A percentile compares a stretch with the other conserved stretches of the same genome.
phyloP scores from a whole-genome alignment of 2,329 filamentous ascomycete species.

The Trichoderma afroharzianum region DNA sequence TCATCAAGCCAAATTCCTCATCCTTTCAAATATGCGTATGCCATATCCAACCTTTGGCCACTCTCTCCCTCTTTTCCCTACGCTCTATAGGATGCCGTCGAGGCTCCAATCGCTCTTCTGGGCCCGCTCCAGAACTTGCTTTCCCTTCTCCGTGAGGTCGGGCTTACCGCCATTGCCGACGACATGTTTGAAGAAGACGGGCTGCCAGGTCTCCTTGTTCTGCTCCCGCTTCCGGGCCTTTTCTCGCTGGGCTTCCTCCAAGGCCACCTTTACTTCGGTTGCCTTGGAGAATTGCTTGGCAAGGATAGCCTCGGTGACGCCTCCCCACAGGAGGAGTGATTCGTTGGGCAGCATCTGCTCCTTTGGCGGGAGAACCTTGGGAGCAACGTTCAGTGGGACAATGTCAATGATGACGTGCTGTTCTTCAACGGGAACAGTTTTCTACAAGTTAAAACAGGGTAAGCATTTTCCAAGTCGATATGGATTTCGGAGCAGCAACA shows the following conservation, averaged over 20 bases:
- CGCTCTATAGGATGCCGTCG: constrained; percentile 37
- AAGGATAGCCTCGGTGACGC: constrained; percentile 81
- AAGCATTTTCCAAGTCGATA: neutral
- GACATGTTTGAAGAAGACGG: constrained; percentile 76
- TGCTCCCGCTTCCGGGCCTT: constrained; percentile 78
- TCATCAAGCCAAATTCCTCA: neutral
- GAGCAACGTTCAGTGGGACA: constrained; percentile 71
- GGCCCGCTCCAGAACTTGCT: constrained; percentile 47
- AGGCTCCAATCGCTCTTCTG: constrained; percentile 53
- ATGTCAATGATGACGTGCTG: constrained; percentile 82
- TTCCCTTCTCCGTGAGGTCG: constrained; percentile 52
- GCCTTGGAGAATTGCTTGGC: constrained; percentile 80
- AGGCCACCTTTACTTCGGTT: constrained; percentile 81
- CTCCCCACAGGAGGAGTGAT: constrained; percentile 80
- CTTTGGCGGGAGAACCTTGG: constrained; percentile 74
- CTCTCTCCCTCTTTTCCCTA: neutral
- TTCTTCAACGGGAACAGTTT: constrained; percentile 50
- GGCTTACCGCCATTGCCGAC: constrained; percentile 55
- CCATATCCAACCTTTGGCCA: neutral
- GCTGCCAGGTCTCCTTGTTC: constrained; percentile 67
- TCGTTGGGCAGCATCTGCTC: constrained; percentile 84
- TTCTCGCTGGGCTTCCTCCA: constrained; percentile 85
- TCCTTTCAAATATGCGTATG: neutral
- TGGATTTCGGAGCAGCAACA: constrained; percentile 19
- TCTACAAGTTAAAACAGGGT: constrained; percentile 25